Base-by-base conservation (phyloP, 495 filamentous ascomycete species). In the Xylaria intraflava region DNA sequence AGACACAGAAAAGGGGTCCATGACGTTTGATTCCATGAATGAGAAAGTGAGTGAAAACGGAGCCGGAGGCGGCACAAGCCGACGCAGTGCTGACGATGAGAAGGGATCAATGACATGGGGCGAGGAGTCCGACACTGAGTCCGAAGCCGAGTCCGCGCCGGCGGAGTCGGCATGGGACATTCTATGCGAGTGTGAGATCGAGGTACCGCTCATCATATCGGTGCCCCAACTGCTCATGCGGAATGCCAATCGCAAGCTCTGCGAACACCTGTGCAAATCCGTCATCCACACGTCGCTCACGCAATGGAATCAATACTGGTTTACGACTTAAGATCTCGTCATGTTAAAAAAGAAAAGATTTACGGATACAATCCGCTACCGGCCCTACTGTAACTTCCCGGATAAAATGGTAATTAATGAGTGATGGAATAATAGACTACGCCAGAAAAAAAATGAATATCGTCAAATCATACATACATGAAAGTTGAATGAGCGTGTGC, bases 151-250 rank as follows among this genome's bases (percentile, higher is more conserved):
- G 19, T 38, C 14, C 20, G 50, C 45, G 29, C 30, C 40, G 20
- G 2, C 27, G 6, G 50, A 53, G 29, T 22, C 40, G 20, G 2
- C 30, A 7, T 53, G 51, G 51, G 43, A 53, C 6, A 39, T 53
- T 6, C 31, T 53, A 6, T 53, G 51, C 42, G 51, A 45, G 6
- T 53, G 51, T 24, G 42, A 53, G 51, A 46, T 53, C 33, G 51
- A 53, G 33, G 46, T 53, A 22, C 51, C 51, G 23, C 22, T 46
- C 1, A 53, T 53, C 17, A 30, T 53, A n/a, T 31, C 38, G 11
- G 30, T 46, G 42, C 38, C 51, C 6, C 42, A 46, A 12, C 26
- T 46, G 17, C 33, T 53, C 16, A 30, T 24, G 30, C 51, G 42
- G 12, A 44, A 46, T 46, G 51, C 31, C 8, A 40, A 53, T 36